These are phyloP conservation scores for Scheffersomyces ergatensis DNA, from an alignment of 805 yeast genomes.

Conservation along the genomic window DNA sequence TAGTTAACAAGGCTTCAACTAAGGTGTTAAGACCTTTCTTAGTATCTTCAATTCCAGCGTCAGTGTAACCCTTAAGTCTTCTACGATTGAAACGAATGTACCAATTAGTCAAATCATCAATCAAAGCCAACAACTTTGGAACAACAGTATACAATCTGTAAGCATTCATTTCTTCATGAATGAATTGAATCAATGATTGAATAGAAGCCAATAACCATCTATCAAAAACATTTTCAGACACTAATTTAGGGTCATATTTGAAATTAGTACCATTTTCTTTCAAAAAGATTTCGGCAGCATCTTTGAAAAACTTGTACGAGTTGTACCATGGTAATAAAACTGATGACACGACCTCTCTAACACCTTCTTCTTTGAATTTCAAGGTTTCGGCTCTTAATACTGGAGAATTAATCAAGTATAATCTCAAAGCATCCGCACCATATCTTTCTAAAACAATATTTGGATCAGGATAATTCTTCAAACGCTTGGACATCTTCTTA, in stretches of 20 bases:
- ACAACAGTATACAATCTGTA: conserved; percentile 95
- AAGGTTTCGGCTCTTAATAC: conserved; percentile 95
- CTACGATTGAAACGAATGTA: conserved; percentile 97
- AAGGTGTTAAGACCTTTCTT: conserved; percentile 84
- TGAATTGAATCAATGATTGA: conserved; percentile 83
- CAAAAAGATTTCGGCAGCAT: conserved; percentile 80
- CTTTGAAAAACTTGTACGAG: conserved; percentile 94
- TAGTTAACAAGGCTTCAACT: conserved; percentile 83
- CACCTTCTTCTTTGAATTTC: conserved; percentile 98
- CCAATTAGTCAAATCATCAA: conserved; percentile 97
- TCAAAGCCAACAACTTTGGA: conserved; percentile 81
- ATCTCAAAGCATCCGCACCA: conserved; percentile 97
- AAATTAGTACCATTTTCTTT: conserved; percentile 72
- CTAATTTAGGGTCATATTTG: conserved; percentile 62
- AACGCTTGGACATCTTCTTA: conserved; percentile 97
- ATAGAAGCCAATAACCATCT: conserved; percentile 95
- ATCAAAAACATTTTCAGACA: conserved; percentile 91
- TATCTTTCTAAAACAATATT: conserved; percentile 72
- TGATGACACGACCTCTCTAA: conserved; percentile 93
- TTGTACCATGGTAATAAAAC: conserved; percentile 99
- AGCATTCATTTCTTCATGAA: conserved; percentile 85
- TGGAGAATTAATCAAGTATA: conserved; percentile 95
- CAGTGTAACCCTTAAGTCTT: conserved; percentile 86
- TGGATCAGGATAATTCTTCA: conserved; percentile 98
- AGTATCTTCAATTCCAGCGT: conserved; percentile 81